phyloP scores from a whole-genome alignment of 768 basidiomycete species.

The Serendipita sp. region DNA sequence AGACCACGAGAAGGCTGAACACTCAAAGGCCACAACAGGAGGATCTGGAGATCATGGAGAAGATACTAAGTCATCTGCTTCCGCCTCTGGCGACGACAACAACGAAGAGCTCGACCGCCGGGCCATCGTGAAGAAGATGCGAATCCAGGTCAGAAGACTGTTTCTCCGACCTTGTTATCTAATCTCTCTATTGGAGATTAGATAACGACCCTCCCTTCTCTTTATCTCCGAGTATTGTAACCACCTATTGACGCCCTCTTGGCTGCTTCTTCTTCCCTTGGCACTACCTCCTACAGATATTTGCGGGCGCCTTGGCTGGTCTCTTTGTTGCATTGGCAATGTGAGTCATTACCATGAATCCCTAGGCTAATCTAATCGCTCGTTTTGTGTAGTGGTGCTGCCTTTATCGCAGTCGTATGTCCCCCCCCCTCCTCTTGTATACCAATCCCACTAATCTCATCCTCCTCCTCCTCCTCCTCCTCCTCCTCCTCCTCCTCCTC shows the following conservation, averaged over 20 bases:
- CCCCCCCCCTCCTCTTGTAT: background rate
- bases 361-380: background rate
- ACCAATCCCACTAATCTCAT: no score
- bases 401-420: conserved; percentile 65
- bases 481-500: conserved; percentile 9
- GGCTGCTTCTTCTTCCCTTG: background rate
- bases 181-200: no score
- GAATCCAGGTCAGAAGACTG: conserved; percentile 13
- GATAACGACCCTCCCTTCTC: background rate
- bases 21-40: background rate
- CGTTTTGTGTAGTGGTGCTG: conserved; percentile 36
- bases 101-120: conserved; percentile 9
- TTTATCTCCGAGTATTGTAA: background rate
- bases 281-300: conserved; percentile 34
- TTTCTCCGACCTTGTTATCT: background rate
- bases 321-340: conserved; percentile 67
- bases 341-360: background rate
- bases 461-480: background rate
- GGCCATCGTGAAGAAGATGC: conserved; percentile 14
- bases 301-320: conserved; percentile 57
- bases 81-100: conserved; percentile 6
- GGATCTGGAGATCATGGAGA: conserved; percentile 11
- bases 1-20: conserved; percentile 5
- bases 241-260: background rate
- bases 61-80: no score